Conservation (phyloP, 805 yeast genomes). For the Lachancea cidri region DNA sequence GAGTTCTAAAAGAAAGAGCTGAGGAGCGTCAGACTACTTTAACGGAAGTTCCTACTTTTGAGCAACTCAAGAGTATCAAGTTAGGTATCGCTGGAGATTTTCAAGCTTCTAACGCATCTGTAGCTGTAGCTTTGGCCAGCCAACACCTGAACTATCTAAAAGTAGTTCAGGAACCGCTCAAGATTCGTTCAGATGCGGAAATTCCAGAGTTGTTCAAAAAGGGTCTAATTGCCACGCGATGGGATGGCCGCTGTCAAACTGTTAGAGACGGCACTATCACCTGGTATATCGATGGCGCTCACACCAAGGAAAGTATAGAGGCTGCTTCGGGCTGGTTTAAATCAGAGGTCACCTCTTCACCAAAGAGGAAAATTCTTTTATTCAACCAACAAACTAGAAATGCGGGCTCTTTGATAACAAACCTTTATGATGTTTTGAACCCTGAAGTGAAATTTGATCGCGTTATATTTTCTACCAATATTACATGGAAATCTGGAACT, state of each 20-base stretch:
- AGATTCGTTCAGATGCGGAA: conserved; percentile 10
- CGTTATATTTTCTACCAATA: conserved; percentile 83
- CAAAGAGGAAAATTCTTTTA: conserved; percentile 46
- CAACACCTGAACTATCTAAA: conserved; percentile 54
- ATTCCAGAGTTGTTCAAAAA: conserved; percentile 45
- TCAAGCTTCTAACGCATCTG: conserved; percentile 79
- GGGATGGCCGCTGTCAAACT: conserved; percentile 97
- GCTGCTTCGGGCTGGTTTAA: conserved; percentile 83
- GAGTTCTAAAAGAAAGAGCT: conserved; percentile 62
- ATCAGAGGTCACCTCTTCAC: conserved; percentile 15
- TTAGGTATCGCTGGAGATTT: conserved; percentile 81
- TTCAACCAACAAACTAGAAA: conserved; percentile 96
- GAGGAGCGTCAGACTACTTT: conserved; percentile 51
- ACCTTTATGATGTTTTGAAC: conserved; percentile 42
- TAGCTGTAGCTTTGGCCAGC: conserved; percentile 69
- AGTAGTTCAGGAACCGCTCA: conserved; percentile 26
- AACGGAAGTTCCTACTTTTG: conserved; percentile 45
- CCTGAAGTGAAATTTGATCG: conserved; percentile 55
- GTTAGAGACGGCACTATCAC: conserved; percentile 42
- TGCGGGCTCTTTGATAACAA: conserved; percentile 56
- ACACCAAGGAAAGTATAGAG: conserved; percentile 78
- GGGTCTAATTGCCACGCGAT: conserved; percentile 64
- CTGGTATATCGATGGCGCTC: conserved; percentile 97
- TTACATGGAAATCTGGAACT: conserved; percentile 80
- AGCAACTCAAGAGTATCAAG: conserved; percentile 35